Percentiles rank a stretch among this genome's conserved stretches.
These are phyloP conservation scores for Podospora anserina DNA, from an alignment of 495 filamentous ascomycete genomes.

Conservation along the genomic window DNA sequence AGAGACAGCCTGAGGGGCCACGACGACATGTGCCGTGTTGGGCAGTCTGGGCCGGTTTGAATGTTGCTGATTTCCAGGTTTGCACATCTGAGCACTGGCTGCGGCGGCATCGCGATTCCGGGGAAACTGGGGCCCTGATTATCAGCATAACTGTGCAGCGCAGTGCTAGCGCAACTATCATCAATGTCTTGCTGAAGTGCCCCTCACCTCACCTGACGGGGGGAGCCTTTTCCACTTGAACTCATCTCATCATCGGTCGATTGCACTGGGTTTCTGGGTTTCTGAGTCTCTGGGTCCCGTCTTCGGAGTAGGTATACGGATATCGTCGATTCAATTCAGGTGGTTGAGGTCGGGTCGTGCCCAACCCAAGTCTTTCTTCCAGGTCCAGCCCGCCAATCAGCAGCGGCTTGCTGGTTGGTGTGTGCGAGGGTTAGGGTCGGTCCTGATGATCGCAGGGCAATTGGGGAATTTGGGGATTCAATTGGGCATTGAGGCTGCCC, in stretches of 20 bases:
- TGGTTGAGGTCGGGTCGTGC: neutral
- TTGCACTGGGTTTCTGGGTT: neutral
- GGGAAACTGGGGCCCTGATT: neutral
- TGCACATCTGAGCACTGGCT: neutral
- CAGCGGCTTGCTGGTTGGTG: no score
- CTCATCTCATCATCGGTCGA: neutral
- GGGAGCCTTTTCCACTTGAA: neutral
- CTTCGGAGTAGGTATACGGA: no score
- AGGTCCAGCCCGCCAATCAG: neutral
- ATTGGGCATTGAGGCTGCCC: neutral
- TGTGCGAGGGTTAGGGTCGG: neutral
- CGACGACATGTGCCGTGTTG: neutral
- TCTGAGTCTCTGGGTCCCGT: no score
- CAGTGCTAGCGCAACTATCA: neutral
- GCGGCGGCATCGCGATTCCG: neutral
- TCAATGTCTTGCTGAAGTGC: no score
- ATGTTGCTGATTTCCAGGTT: neutral
- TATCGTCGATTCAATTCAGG: no score
- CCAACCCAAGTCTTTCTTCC: neutral
- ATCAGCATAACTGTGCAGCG: neutral
- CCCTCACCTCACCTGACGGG: neutral
- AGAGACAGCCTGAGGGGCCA: constrained; percentile 2
- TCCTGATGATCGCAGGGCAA: neutral
- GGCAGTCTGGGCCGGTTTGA: neutral
- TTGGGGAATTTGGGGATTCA: neutral